Percentiles rank a stretch among this genome's conserved stretches.
Evolutionary conservation across 73 alveolate species (phyloP).

Genomic region (Symbiodinium natans): DNA sequence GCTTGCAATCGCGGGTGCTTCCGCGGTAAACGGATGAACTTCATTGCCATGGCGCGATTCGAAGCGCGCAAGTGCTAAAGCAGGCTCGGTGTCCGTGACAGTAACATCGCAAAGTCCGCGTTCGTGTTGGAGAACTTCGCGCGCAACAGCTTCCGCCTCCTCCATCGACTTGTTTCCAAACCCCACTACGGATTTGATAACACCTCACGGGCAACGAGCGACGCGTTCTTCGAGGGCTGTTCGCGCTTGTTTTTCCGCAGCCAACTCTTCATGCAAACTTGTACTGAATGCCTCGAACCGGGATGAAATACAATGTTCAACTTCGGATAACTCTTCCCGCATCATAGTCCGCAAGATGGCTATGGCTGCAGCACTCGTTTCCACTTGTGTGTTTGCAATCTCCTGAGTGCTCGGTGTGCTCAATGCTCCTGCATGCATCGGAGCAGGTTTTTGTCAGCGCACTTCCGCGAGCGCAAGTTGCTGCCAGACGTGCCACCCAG

Average conservation of each 20-base stretch:
- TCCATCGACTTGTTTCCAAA: background rate
- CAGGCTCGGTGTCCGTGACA: background rate
- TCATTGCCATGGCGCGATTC: background rate
- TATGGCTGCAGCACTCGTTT: slow-evolving; percentile 4
- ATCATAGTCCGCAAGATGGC: no score
- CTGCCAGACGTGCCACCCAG: no score
- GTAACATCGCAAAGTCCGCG: background rate
- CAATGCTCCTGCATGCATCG: no score
- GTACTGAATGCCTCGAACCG: slow-evolving; percentile 2
- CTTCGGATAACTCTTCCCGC: background rate
- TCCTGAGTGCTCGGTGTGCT: no score
- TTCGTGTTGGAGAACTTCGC: background rate
- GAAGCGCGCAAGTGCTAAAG: background rate
- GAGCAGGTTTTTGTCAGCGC: no score
- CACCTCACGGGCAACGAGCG: background rate
- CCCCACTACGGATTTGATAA: background rate
- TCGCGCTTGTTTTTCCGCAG: slow-evolving; percentile 4
- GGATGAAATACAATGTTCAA: background rate
- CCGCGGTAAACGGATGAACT: slow-evolving; percentile 4
- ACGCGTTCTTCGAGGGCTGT: background rate
- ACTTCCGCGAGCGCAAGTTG: no score
- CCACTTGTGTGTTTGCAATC: background rate
- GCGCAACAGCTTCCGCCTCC: background rate
- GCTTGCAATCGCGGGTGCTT: background rate
- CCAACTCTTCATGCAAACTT: no score